Conservation (phyloP, 1,284 basidiomycete genomes). For the Apiotrichum brassicae region DNA sequence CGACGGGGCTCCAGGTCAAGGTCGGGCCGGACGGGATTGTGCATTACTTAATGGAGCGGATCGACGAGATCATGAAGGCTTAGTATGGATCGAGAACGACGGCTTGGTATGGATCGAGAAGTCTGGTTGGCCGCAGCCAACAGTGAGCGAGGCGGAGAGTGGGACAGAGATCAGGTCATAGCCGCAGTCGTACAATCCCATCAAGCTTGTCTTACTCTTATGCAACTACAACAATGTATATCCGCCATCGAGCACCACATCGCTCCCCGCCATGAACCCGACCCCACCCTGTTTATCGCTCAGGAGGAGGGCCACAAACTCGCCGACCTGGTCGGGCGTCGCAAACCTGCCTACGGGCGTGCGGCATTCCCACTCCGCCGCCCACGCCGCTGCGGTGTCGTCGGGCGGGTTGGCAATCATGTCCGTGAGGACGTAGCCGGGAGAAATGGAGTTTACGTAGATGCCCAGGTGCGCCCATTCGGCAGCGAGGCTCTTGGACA, state of each 20-base stretch:
- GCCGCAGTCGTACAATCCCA: too few species aligned
- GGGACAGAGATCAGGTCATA: too few species aligned
- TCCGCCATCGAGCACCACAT: slow-evolving; percentile 45
- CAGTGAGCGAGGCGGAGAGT: too few species aligned
- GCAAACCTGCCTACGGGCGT: slow-evolving; percentile 43
- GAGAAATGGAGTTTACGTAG: slow-evolving; percentile 43
- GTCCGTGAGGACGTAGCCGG: slow-evolving; percentile 45
- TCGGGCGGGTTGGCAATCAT: slow-evolving; percentile 42
- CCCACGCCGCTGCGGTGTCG: slow-evolving; percentile 22
- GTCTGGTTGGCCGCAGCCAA: too few species aligned
- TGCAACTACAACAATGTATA: slow-evolving; percentile 13
- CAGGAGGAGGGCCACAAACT: slow-evolving; percentile 34
- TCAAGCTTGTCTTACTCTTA: too few species aligned
- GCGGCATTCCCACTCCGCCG: slow-evolving; percentile 31
- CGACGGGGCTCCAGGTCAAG: slow-evolving; percentile 42
- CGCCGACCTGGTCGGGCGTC: slow-evolving; percentile 35
- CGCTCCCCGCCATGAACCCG: slow-evolving; percentile 42
- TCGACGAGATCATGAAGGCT: slow-evolving; percentile 38
- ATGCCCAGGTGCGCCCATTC: slow-evolving; percentile 46
- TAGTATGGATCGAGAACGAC: too few species aligned
- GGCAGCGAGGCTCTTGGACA: slow-evolving; percentile 40
- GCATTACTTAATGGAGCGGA: slow-evolving; percentile 37
- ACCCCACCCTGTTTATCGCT: slow-evolving; percentile 25
- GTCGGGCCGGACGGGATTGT: slow-evolving; percentile 40
- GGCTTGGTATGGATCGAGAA: too few species aligned